Evolutionary conservation across 345 rosid genomes (phyloP), one percentile per base, ranked within the genome.

Genomic region (Gossypium raimondii): DNA sequence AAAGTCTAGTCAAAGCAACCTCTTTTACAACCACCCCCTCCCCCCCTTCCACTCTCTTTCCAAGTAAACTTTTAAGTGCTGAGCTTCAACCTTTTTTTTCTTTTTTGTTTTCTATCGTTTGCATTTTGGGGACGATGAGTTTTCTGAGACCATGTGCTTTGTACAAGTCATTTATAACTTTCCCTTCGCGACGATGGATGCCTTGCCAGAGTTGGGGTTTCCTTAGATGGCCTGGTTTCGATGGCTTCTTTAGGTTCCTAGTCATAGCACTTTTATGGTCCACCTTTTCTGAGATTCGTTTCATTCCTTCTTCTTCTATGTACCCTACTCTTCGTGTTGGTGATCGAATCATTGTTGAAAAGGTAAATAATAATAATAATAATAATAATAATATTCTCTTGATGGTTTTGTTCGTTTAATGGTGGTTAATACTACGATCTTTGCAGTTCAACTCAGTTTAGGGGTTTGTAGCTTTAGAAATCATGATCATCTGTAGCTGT

Each of bases 161-260:
- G 45, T 53, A 67, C 27, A 79, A 76, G 44, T 58, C 73, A 29
- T 45, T 81, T 17, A 25, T 64, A 38, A 73, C 73, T 2, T 58
- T 9, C 58, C 16, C 76, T 52, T 83, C 80, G 0, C 45, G 65
- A 3, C 67, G 43, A 74, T 83, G 88, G 89, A 76, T 83, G 84
- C 89, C 82, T 9, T 80, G 85, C 77, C 86, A 83, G 78, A 85
- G 76, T 72, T 79, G 77, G 81, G 85, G 79, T 14, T 81, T 83
- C 73, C 85, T 81, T 16, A 79, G 82, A 34, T 81, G 86, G 83
- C 85, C 88, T 8, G 86, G 83, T 20, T 34, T 79, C 41, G 86
- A 83, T 67, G 85, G 84, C 17, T 57, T 73, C 52, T 58, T 83
- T 38, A 78, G 81, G 48, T 66, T 78, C 48, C 16, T 81, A 4